Evolutionary conservation across 83 land plant genomes (phyloP), one percentile per base, ranked within the genome.

Genomic region (Isoetes engelmannii): DNA sequence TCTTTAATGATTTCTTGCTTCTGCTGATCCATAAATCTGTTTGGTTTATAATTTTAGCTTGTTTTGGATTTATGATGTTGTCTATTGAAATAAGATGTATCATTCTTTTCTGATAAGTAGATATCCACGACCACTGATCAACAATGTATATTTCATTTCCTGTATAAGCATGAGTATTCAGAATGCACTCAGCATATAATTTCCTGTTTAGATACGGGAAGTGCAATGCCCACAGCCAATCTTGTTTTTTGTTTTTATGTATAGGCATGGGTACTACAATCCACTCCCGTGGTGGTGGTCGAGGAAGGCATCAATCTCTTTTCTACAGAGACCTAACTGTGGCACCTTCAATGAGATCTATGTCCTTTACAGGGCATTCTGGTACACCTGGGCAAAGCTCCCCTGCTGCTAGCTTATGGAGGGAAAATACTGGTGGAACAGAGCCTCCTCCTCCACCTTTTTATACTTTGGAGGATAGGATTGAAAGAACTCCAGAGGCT

Each of bases 401-500:
- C 0, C 65, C 69, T 12, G 74, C 74, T 10, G 73, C 78, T 37
- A 69, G 78, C 4, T 37, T 74, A 47, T 74, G 81, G 78, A 65
- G 77, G 9, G 77, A 79, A 45, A 74, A 63, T 44, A 8, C 54
- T 9, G 78, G 81, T 7, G 81, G 81, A 7, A 46, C 63, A 10
- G 81, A 74, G 21, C 81, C 73, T 8, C 81, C 81, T 61, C 81
- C 81, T 18, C 81, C 81, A 13, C 81, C 81, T 5, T 51, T 74
- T 45, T 74, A 60, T 59, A 75, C 81, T 20, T 46, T 79, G 37
- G 81, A 79, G 51, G 81, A 79, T 58, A 72, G 78, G 10, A 69
- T 74, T 7, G 81, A 79, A 21, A 71, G 78, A 3, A 57, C 81
- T 13, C 65, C 76, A 47, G 73, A 68, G 5, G 44, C 72, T 43